Evolutionary conservation across 768 basidiomycete species (phyloP).

Genomic region (Tulasnella sp.): DNA sequence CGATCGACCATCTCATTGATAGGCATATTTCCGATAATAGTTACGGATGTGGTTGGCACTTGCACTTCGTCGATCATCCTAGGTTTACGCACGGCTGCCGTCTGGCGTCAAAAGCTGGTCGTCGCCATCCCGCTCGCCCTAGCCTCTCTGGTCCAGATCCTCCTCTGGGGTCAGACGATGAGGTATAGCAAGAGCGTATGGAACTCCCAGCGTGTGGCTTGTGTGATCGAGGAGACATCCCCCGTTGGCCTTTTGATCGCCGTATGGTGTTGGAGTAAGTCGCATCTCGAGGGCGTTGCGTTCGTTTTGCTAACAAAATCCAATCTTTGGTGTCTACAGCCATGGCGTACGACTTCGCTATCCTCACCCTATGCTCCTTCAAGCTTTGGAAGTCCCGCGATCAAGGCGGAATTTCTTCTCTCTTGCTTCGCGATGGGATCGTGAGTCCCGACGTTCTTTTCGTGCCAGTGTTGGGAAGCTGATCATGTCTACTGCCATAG

Average conservation of each 20-base stretch:
- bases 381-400: neutral
- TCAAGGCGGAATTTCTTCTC: neutral
- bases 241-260: neutral
- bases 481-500: neutral
- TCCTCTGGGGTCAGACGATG: conserved; percentile 11
- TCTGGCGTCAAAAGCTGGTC: conserved; percentile 7
- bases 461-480: too few species aligned
- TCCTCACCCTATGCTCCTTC: conserved; percentile 10
- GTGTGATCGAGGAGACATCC: conserved; percentile 2
- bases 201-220: conserved; percentile 7
- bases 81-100: conserved; percentile 7
- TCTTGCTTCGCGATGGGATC: conserved; percentile 13
- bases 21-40: too few species aligned
- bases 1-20: too few species aligned
- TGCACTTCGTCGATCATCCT: conserved; percentile 10
- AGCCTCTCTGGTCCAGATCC: neutral
- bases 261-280: conserved; percentile 6
- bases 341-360: conserved; percentile 13
- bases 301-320: too few species aligned
- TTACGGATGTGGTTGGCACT: conserved; percentile 9
- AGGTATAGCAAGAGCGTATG: conserved; percentile 8
- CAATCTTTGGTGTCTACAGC: too few species aligned
- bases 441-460: neutral
- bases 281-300: neutral
- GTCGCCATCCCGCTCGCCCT: conserved; percentile 1